Evolutionary conservation across 805 yeast species (phyloP), one percentile per base, ranked within the genome.

Genomic region (Saturnispora hagleri): DNA sequence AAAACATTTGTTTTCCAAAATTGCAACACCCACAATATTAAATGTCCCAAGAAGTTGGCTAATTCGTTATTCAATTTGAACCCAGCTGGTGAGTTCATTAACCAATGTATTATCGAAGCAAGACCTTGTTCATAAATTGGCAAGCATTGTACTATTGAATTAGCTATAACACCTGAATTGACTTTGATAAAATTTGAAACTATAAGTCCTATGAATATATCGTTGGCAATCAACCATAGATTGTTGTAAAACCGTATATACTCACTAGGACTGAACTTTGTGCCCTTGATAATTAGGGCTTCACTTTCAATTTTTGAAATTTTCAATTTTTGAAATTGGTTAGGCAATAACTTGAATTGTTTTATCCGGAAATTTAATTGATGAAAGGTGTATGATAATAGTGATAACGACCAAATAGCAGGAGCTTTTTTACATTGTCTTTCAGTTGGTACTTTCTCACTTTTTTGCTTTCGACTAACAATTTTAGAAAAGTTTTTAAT

Each of bases 61-160:
- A 93, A 72, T 60, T 89, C 97, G 53, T 81, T 83, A 65, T 93
- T 93, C 49, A 93, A 76, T 62, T 93, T 93, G 60, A 93, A 81
- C 4, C 99, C 99, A 15, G 91, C 96, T 0, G 99, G 99, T 60
- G 90, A 86, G 55, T 81, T 76, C 72, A 89, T 88, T 36, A 93
- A 73, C 90, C 95, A 86, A 0, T 70, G 57, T 3, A 90, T 80
- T 38, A 82, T 63, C 2, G 62, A 54, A 18, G 73, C 68, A 58
- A 27, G 66, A 54, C 10, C 35, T 47, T 0, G 58, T 63, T 64
- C 62, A 51, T 61, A 53, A 68, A 64, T 50, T 69, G 70, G 5
- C 71, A 77, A 24, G 68, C 36, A 10, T 0, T 20, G 10, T 4
- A 51, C 46, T 1, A 59, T 35, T 1, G 34, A 40, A 3, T 15